Conservation (phyloP, 1,139 yeast genomes). For the Candida dubliniensis region DNA sequence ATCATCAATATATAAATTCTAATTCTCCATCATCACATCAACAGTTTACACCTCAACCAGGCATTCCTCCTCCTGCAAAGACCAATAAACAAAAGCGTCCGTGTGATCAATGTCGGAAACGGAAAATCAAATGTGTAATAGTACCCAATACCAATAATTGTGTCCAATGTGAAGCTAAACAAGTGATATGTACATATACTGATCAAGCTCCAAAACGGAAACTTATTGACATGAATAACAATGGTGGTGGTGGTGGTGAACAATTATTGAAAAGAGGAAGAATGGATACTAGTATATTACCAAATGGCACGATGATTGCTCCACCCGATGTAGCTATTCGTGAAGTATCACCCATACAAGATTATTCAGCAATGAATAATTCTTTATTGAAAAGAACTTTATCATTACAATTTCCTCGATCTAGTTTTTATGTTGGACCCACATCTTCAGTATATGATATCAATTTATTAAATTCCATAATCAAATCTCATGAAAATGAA, state of each 20-base stretch:
- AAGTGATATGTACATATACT: conserved; percentile 60
- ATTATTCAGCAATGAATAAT: conserved; percentile 53
- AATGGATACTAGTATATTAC: conserved; percentile 10
- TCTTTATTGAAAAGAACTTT: conserved; percentile 44
- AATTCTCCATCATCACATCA: conserved; percentile 6
- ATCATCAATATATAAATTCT: conserved; percentile 3
- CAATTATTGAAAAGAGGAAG: conserved; percentile 18
- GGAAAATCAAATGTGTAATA: conserved; percentile 64
- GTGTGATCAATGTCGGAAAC: conserved; percentile 69
- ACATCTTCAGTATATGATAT: conserved; percentile 66
- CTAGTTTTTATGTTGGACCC: conserved; percentile 75
- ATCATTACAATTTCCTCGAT: conserved; percentile 66
- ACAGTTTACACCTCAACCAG: conserved; percentile 7
- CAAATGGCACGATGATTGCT: conserved; percentile 21
- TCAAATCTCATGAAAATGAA: conserved; percentile 38
- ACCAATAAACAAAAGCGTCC: conserved; percentile 42
- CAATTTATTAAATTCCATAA: conserved; percentile 53
- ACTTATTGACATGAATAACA: conserved; percentile 21
- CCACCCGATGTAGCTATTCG: conserved; percentile 56
- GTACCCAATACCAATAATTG: conserved; percentile 60
- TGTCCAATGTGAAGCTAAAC: conserved; percentile 67
- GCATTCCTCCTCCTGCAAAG: conserved; percentile 10
- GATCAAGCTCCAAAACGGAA: conserved; percentile 35
- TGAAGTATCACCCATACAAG: conserved; percentile 55
- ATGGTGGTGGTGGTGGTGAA: conserved; percentile 5